Evolutionary conservation across 441 rosid genomes (phyloP), one percentile per base, ranked within the genome.

Genomic region (Sinapis alba): DNA sequence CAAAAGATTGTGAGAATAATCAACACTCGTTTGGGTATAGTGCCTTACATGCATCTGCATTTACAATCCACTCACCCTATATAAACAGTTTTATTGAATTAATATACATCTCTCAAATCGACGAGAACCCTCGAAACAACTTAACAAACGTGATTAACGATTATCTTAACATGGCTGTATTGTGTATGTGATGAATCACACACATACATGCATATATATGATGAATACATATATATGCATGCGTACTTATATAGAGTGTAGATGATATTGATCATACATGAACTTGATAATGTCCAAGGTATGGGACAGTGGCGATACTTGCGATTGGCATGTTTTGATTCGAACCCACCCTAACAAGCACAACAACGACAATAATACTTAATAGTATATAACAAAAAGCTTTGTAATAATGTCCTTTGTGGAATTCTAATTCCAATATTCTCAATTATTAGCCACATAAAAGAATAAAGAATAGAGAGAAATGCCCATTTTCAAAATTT

Each of bases 391-490:
- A 38, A 75, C 16, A 67, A 57, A 32, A 13, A 28, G 34, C 4
- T 74, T 20, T 68, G 30, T 68, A 18, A 54, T 53, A 76, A 56
- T 56, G 65, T 43, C 70, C 32, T 15, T 76, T 77, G 43, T 58
- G 68, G 68, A 77, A 71, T 64, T 77, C 72, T 65, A 71, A 65
- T 77, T 71, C 72, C 62, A 71, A 20, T 77, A 77, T 77, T 77
- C 80, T 71, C 80, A 70, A 77, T 77, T 77, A 71, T 77, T 65
- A 38, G 62, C 72, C 80, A 71, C 62, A 64, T 65, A 58, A 58
- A 71, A 58, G 76, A 71, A 77, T 65, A 58, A 9, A 62, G 23
- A 54, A 38, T 38, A 54, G 38, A 62, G 47, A 62, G 69, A 75
- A 69, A 58, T 71, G 57, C 62, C 63, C 62, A 71, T 45, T 77